These are phyloP conservation scores for Kalaharituber pfeilii DNA, from an alignment of 2,329 filamentous ascomycete species.

Conservation along the genomic window DNA sequence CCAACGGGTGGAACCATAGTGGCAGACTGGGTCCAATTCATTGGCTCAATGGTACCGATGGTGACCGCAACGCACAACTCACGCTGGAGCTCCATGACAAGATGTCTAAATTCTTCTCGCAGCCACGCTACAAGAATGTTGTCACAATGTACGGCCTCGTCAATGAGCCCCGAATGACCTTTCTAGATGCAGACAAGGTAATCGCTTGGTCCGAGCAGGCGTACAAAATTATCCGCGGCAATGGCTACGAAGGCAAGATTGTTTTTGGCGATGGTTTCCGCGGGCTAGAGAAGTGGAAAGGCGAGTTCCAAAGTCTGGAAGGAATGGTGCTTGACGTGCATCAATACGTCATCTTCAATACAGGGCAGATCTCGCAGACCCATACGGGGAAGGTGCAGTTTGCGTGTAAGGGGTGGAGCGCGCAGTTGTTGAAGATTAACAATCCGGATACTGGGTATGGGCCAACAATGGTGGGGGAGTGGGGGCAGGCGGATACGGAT, in stretches of 20 bases:
- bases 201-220: conserved; percentile 64
- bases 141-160: conserved; percentile 83
- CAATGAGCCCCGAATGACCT: conserved; percentile 84
- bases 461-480: conserved; percentile 87
- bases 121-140: conserved; percentile 80
- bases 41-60: conserved; percentile 85
- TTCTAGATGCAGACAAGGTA: conserved; percentile 46
- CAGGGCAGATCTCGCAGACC: conserved; percentile 60
- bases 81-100: conserved; percentile 75
- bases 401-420: conserved; percentile 71
- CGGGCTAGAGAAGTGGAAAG: conserved; percentile 80
- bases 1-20: conserved; percentile 97
- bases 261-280: conserved; percentile 93
- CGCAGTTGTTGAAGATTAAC: conserved; percentile 57
- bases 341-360: conserved; percentile 97
- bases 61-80: conserved; percentile 57
- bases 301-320: conserved; percentile 52
- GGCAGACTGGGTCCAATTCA: conserved; percentile 62
- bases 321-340: conserved; percentile 85
- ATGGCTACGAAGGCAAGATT: conserved; percentile 52
- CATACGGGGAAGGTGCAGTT: conserved; percentile 74
- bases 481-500: conserved; percentile 94
- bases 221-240: conserved; percentile 52
- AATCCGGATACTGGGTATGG: conserved; percentile 61
- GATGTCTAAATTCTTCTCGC: conserved; percentile 80